phyloP scores from a whole-genome alignment of 2,329 filamentous ascomycete species.

The Aquanectria penicillioides region DNA sequence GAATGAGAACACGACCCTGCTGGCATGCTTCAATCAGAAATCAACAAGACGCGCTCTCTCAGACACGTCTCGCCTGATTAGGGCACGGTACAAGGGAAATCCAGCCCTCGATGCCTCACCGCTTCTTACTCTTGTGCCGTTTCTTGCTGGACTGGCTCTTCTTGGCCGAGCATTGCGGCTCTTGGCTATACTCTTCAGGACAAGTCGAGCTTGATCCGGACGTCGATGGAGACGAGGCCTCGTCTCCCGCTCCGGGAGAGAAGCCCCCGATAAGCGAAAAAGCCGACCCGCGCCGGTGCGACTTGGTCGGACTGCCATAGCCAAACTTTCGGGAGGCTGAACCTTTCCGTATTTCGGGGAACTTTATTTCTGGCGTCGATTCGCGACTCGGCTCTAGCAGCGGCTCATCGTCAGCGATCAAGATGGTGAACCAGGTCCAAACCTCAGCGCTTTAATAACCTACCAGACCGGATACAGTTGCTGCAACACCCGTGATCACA shows the following conservation, averaged over 20 bases:
- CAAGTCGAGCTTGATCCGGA: slow-evolving; percentile 34
- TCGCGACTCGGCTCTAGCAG: slow-evolving; percentile 45
- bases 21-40: too few species aligned
- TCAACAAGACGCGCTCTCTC: too few species aligned
- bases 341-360: slow-evolving; percentile 50
- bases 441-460: slow-evolving; percentile 32
- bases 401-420: background rate
- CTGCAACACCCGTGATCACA: slow-evolving; percentile 66
- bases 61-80: too few species aligned
- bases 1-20: too few species aligned
- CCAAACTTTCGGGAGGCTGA: slow-evolving; percentile 51
- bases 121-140: slow-evolving; percentile 37
- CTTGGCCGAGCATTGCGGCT: slow-evolving; percentile 43
- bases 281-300: slow-evolving; percentile 44
- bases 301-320: slow-evolving; percentile 41
- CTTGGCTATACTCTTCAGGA: slow-evolving; percentile 41
- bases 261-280: slow-evolving; percentile 37
- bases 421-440: background rate
- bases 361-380: slow-evolving; percentile 49
- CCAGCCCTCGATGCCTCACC: slow-evolving; percentile 13
- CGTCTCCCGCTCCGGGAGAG: slow-evolving; percentile 23
- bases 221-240: slow-evolving; percentile 28
- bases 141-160: slow-evolving; percentile 42
- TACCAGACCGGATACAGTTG: slow-evolving; percentile 57
- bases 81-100: too few species aligned